These are phyloP conservation scores for Samsoniella hepiali DNA, from an alignment of 2,329 filamentous ascomycete genomes.

Conservation along the genomic window DNA sequence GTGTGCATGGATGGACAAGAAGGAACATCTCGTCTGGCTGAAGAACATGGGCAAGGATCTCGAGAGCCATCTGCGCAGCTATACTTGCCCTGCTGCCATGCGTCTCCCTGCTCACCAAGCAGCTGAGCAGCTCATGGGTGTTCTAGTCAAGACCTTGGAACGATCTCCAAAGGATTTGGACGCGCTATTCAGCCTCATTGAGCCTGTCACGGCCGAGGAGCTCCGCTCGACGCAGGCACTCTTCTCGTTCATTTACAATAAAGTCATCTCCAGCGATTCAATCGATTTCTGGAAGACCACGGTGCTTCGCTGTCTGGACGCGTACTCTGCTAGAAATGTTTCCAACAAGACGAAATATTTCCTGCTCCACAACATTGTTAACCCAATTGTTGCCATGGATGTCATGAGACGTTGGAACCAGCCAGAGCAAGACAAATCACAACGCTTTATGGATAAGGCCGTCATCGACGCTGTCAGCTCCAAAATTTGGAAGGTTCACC, in stretches of 20 bases:
- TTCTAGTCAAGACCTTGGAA: slow-evolving; percentile 77
- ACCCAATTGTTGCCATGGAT: slow-evolving; percentile 95
- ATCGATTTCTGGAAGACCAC: slow-evolving; percentile 82
- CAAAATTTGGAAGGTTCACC: slow-evolving; percentile 89
- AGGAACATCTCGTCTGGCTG: slow-evolving; percentile 58
- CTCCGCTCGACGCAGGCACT: slow-evolving; percentile 74
- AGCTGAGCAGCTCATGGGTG: slow-evolving; percentile 79
- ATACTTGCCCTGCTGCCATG: slow-evolving; percentile 67
- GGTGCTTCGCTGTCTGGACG: slow-evolving; percentile 80
- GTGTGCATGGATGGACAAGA: slow-evolving; percentile 69
- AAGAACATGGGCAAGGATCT: slow-evolving; percentile 72
- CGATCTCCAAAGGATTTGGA: slow-evolving; percentile 75
- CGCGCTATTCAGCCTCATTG: slow-evolving; percentile 78
- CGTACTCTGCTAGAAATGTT: slow-evolving; percentile 74
- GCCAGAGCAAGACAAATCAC: slow-evolving; percentile 52
- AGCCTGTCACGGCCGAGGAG: slow-evolving; percentile 78
- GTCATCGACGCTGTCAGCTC: slow-evolving; percentile 89
- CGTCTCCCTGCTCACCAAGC: slow-evolving; percentile 86
- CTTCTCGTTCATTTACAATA: slow-evolving; percentile 77
- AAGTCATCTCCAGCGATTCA: slow-evolving; percentile 79
- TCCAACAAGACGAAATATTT: slow-evolving; percentile 92
- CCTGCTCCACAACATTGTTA: slow-evolving; percentile 85
- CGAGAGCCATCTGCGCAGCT: slow-evolving; percentile 67
- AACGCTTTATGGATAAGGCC: slow-evolving; percentile 76
- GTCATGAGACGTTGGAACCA: slow-evolving; percentile 78